phyloP scores from a whole-genome alignment of 2,329 filamentous ascomycete species.

The Monilinia aucupariae region DNA sequence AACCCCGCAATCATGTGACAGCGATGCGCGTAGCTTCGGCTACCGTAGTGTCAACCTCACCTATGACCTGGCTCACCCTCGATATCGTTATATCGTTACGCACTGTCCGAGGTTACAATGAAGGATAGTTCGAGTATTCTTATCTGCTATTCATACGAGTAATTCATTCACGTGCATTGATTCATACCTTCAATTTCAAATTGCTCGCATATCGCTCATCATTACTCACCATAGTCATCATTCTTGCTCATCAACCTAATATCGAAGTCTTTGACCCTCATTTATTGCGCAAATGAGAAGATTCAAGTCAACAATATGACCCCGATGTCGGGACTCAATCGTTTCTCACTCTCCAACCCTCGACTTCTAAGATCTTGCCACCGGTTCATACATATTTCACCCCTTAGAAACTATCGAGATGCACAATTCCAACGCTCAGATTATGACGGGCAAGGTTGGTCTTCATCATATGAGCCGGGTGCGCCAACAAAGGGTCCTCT shows the following conservation, averaged over 20 bases:
- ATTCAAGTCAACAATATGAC: conserved; percentile 7
- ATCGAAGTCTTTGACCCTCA: background rate
- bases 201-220: background rate
- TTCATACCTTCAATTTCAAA: background rate
- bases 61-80: too few species aligned
- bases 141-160: too few species aligned
- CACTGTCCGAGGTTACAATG: too few species aligned
- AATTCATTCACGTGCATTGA: background rate
- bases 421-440: conserved; percentile 46
- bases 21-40: background rate
- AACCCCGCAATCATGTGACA: background rate
- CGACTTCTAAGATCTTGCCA: conserved; percentile 15
- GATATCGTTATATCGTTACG: too few species aligned
- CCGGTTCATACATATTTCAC: background rate
- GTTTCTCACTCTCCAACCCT: conserved; percentile 17
- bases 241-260: background rate
- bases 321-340: conserved; percentile 13
- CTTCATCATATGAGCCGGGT: conserved; percentile 57
- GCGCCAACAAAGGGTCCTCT: conserved; percentile 59
- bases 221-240: background rate
- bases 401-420: conserved; percentile 12
- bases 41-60: background rate
- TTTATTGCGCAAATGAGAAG: conserved; percentile 14
- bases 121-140: too few species aligned
- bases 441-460: conserved; percentile 52